Evolutionary conservation across 2,329 filamentous ascomycete species (phyloP).

Genomic region (Lecanicillium sp.): DNA sequence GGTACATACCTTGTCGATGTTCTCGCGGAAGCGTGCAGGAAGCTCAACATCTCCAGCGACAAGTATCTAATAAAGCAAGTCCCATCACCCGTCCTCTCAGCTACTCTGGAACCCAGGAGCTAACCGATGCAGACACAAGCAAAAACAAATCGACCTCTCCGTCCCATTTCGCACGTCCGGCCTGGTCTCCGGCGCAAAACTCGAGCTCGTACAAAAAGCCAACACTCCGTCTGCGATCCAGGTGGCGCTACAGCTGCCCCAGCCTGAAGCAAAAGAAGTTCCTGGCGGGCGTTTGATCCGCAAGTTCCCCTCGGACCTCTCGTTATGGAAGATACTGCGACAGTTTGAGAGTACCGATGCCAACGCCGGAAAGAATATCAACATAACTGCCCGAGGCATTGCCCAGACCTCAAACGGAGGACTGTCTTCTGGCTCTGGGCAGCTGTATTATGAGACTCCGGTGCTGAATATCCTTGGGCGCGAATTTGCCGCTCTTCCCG

Average conservation of each 20-base stretch:
- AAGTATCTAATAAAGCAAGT: slow-evolving; percentile 74
- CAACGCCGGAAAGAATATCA: slow-evolving; percentile 53
- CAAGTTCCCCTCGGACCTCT: slow-evolving; percentile 82
- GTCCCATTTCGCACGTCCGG: slow-evolving; percentile 76
- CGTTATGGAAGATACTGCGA: slow-evolving; percentile 81
- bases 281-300: slow-evolving; percentile 64
- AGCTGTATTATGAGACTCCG: slow-evolving; percentile 82
- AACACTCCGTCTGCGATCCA: slow-evolving; percentile 79
- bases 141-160: slow-evolving; percentile 79
- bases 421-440: slow-evolving; percentile 52
- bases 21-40: slow-evolving; percentile 77
- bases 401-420: slow-evolving; percentile 47
- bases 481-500: slow-evolving; percentile 66
- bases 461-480: slow-evolving; percentile 76
- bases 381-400: slow-evolving; percentile 78
- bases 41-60: slow-evolving; percentile 63
- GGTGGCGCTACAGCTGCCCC: slow-evolving; percentile 78
- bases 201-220: slow-evolving; percentile 83
- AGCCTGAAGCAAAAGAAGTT: slow-evolving; percentile 54
- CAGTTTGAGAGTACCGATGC: slow-evolving; percentile 76
- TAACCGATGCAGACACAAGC: slow-evolving; percentile 58
- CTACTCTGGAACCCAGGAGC: neutral
- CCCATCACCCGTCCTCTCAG: neutral
- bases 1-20: slow-evolving; percentile 77
- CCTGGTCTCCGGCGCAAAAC: slow-evolving; percentile 75